Evolutionary conservation across 2,329 filamentous ascomycete genomes (phyloP).

Genomic region (Aspergillus aculeatus): DNA sequence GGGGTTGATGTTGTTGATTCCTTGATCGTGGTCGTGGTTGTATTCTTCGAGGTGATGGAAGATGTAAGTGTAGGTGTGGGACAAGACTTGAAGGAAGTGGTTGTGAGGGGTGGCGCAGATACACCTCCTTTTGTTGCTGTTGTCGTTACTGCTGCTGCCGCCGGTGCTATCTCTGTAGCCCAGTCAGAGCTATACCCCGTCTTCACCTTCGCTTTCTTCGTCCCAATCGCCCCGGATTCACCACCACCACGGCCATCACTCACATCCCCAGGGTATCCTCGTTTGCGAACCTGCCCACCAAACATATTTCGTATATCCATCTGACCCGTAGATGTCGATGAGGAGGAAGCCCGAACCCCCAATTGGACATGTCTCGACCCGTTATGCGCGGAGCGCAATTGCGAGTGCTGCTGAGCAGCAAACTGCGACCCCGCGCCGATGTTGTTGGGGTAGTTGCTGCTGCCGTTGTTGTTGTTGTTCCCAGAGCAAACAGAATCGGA

Average conservation of each 20-base stretch:
- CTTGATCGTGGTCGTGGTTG: neutral
- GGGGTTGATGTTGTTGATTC: neutral
- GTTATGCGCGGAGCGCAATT: neutral
- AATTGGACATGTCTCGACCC: neutral
- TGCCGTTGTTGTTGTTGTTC: neutral
- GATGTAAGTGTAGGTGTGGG: neutral
- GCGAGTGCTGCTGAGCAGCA: neutral
- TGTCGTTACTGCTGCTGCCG: neutral
- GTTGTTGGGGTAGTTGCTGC: neutral
- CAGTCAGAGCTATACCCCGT: neutral
- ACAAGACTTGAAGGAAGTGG: neutral
- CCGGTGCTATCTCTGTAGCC: neutral
- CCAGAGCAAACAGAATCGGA: neutral
- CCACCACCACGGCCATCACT: constrained; percentile 13
- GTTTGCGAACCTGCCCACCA: neutral
- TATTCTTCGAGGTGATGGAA: too few species aligned
- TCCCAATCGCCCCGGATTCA: neutral
- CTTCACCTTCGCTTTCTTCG: constrained; percentile 9
- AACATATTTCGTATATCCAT: constrained; percentile 43
- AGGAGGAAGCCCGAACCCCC: neutral
- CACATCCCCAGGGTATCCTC: neutral
- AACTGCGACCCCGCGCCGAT: too few species aligned
- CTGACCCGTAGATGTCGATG: constrained; percentile 18
- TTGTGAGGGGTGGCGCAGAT: neutral
- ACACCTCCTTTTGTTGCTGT: constrained; percentile 11